These are phyloP conservation scores for Pelargonium nanum DNA, from an alignment of 345 rosid species.

Conservation along the genomic window DNA sequence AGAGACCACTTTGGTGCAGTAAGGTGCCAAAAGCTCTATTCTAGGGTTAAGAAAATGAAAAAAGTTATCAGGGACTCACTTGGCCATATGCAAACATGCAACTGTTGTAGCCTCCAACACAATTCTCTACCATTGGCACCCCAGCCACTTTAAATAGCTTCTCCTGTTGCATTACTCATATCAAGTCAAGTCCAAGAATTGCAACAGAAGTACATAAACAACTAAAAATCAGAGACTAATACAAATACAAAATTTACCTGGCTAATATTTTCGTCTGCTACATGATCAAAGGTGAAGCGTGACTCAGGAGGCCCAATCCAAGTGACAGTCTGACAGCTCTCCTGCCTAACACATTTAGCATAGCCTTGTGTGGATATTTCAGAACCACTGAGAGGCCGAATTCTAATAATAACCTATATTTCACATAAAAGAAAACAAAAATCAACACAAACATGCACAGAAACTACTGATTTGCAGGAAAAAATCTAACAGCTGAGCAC, in stretches of 20 bases:
- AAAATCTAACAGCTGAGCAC: background rate
- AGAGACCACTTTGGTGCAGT: too few species aligned
- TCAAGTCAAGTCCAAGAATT: conserved; percentile 1
- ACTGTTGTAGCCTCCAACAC: conserved; percentile 90
- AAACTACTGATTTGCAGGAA: too few species aligned
- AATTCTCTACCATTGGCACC: conserved; percentile 94
- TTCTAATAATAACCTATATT: conserved; percentile 70
- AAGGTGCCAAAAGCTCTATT: background rate
- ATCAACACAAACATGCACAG: too few species aligned
- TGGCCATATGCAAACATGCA: conserved; percentile 99
- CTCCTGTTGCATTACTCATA: conserved; percentile 42
- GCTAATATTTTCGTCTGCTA: conserved; percentile 78
- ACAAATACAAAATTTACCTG: conserved; percentile 39
- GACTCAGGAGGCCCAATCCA: conserved; percentile 92
- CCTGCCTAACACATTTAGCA: conserved; percentile 72
- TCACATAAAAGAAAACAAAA: too few species aligned
- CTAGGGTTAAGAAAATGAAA: background rate
- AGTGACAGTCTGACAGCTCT: conserved; percentile 67
- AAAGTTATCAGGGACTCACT: conserved; percentile 29
- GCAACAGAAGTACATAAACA: background rate
- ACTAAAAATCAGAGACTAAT: background rate
- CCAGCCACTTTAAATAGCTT: conserved; percentile 84
- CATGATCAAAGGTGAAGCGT: conserved; percentile 84
- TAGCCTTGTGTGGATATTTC: conserved; percentile 79
- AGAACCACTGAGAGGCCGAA: conserved; percentile 73